Percentiles rank a stretch among this genome's conserved stretches.
Conservation (phyloP, 2,329 filamentous ascomycete genomes). For the Plenodomus tracheiphilus region DNA sequence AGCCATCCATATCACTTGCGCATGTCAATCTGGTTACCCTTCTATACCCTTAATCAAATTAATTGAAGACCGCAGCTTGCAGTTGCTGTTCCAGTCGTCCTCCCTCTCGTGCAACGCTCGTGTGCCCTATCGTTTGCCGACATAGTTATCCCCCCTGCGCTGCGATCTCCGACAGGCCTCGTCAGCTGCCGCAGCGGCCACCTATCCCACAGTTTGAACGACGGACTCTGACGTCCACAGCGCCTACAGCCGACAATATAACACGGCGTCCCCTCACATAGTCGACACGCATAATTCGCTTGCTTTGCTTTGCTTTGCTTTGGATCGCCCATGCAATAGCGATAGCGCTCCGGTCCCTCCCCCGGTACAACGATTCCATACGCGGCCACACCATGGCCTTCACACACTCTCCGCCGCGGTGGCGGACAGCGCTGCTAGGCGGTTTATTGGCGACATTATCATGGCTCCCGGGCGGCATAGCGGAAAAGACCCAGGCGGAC, state of each 20-base stretch:
- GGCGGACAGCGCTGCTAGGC: constrained; percentile 39
- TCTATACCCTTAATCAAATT: background rate
- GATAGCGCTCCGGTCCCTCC: constrained; percentile 24
- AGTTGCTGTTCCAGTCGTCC: background rate
- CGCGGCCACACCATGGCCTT: constrained; percentile 26
- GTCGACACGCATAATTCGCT: constrained; percentile 1
- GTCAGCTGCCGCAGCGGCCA: constrained; percentile 35
- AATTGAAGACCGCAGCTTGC: background rate
- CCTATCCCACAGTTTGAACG: constrained; percentile 26
- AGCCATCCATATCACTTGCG: constrained; percentile 8
- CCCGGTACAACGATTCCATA: constrained; percentile 17
- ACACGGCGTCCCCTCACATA: background rate
- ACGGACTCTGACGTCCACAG: constrained; percentile 12
- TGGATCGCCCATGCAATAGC: constrained; percentile 40
- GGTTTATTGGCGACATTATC: constrained; percentile 36
- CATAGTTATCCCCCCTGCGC: background rate
- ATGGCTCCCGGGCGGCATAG: constrained; percentile 39
- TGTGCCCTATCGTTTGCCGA: constrained; percentile 1
- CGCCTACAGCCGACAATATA: constrained; percentile 3
- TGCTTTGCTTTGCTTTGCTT: background rate
- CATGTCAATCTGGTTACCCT: background rate
- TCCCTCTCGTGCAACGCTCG: background rate
- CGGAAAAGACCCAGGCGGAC: constrained; percentile 70
- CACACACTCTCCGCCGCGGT: constrained; percentile 31
- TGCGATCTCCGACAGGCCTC: constrained; percentile 21